A percentile compares a stretch with the other conserved stretches of the same genome.
Conservation (phyloP, 441 rosid genomes). For the Macaranga tanarius region DNA sequence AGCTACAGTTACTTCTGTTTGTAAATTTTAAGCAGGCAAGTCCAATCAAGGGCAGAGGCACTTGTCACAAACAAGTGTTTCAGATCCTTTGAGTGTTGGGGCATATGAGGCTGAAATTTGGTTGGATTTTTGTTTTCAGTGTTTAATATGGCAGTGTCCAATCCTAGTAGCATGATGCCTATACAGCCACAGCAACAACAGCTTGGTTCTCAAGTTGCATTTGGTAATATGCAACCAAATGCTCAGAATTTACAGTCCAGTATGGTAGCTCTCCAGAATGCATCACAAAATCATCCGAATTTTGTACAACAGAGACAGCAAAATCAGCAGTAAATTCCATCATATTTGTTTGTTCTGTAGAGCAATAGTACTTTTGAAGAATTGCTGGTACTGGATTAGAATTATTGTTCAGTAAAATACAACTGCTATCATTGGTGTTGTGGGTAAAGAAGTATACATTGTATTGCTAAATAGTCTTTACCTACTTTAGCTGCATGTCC, state of each 20-base stretch:
- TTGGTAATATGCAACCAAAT: conserved; percentile 62
- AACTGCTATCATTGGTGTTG: neutral
- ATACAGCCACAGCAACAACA: conserved; percentile 64
- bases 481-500: neutral
- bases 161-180: conserved; percentile 61
- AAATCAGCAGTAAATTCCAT: conserved; percentile 57
- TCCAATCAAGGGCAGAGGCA: neutral
- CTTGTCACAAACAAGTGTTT: neutral
- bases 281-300: conserved; percentile 54
- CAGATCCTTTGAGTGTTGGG: neutral
- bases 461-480: neutral
- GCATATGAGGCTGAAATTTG: neutral
- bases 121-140: conserved; percentile 42
- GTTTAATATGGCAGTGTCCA: conserved; percentile 74
- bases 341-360: neutral
- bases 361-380: too few relatives aligned
- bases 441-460: neutral
- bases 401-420: neutral
- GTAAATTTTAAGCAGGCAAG: neutral
- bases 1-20: neutral
- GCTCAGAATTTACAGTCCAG: conserved; percentile 67
- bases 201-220: conserved; percentile 57
- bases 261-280: conserved; percentile 72
- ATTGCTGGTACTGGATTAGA: neutral
- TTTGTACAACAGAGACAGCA: conserved; percentile 80